A percentile compares a stretch with the other conserved stretches of the same genome.
These are phyloP conservation scores for Avena sativa DNA, from an alignment of 176 grass and related monocot genomes.

Conservation along the genomic window DNA sequence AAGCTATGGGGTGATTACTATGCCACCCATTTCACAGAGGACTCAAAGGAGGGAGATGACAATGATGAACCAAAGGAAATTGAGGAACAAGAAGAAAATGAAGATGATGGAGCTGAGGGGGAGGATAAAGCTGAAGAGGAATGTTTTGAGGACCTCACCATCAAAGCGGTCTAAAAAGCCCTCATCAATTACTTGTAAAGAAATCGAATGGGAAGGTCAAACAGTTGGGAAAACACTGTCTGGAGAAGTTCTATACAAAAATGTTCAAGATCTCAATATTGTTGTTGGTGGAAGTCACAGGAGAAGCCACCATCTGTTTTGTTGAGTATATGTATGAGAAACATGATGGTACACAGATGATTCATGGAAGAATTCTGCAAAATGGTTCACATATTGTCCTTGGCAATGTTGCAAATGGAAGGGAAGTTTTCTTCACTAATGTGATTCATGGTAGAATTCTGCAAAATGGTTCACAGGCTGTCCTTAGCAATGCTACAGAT, in stretches of 20 bases:
- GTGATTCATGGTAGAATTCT: constrained; percentile 57
- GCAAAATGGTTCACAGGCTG: constrained; percentile 42
- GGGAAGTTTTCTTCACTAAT: constrained; percentile 47
- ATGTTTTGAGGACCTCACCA: constrained; percentile 28
- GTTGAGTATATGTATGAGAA: constrained; percentile 5
- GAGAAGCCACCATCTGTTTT: too few species aligned
- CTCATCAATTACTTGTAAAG: constrained; percentile 8
- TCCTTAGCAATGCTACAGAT: constrained; percentile 74
- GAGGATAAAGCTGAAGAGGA: constrained; percentile 38
- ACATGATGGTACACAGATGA: constrained; percentile 19
- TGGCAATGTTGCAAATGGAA: constrained; percentile 69
- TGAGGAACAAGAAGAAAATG: constrained; percentile 57
- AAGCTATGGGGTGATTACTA: constrained; percentile 74
- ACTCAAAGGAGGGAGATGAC: constrained; percentile 40
- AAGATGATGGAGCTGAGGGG: constrained; percentile 67
- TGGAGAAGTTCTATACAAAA: constrained; percentile 53
- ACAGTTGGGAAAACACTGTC: constrained; percentile 42
- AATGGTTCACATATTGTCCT: constrained; percentile 59
- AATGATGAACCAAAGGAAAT: constrained; percentile 44
- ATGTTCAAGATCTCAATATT: constrained; percentile 46
- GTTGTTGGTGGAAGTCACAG: constrained; percentile 41
- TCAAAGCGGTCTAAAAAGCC: constrained; percentile 32
- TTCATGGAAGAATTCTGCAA: constrained; percentile 55
- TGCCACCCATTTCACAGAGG: constrained; percentile 58
- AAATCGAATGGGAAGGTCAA: constrained; percentile 53